phyloP scores from a whole-genome alignment of 768 basidiomycete genomes.

The Suillus discolor region DNA sequence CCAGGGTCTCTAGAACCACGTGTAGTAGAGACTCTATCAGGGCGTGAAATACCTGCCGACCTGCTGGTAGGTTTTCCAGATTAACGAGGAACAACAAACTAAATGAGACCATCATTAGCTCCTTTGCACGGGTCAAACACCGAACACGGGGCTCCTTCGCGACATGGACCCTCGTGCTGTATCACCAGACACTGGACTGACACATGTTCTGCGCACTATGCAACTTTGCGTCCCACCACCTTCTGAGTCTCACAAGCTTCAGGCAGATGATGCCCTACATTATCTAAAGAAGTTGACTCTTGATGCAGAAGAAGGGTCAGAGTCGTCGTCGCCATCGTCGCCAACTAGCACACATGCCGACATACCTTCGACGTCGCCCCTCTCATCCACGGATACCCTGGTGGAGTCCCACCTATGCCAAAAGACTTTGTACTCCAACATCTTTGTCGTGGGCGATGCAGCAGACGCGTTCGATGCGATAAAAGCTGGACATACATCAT shows the following conservation, averaged over 20 bases:
- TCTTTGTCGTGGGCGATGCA: constrained; percentile 65
- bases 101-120: constrained; percentile 37
- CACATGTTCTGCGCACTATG: constrained; percentile 52
- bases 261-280: background rate
- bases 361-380: background rate
- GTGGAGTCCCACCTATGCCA: constrained; percentile 4
- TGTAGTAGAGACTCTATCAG: constrained; percentile 49
- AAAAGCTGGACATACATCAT: constrained; percentile 60
- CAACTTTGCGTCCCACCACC: constrained; percentile 31
- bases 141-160: constrained; percentile 52
- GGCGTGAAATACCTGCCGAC: constrained; percentile 53
- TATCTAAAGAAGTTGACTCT: background rate
- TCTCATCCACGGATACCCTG: constrained; percentile 17
- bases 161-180: constrained; percentile 45
- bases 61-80: constrained; percentile 41
- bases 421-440: constrained; percentile 46
- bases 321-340: no score
- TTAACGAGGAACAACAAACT: background rate
- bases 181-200: constrained; percentile 39
- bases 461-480: constrained; percentile 68
- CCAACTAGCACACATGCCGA: background rate
- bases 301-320: background rate
- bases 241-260: background rate
- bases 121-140: constrained; percentile 61
- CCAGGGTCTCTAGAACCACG: constrained; percentile 7